A percentile compares a stretch with the other conserved stretches of the same genome.
phyloP scores from a whole-genome alignment of 495 filamentous ascomycete species.

The Bryoglossum gracile region DNA sequence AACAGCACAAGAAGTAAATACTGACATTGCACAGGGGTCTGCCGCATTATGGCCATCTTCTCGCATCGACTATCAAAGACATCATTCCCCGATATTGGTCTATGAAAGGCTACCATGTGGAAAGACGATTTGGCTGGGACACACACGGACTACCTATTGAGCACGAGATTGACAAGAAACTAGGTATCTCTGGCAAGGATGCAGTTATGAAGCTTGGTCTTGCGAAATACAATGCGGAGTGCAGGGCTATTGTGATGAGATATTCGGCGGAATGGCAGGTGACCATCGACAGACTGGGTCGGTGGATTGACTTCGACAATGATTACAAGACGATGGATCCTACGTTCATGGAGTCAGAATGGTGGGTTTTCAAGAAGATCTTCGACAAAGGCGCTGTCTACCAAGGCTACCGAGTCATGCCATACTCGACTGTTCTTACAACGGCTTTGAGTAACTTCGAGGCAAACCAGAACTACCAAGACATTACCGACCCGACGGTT shows the following conservation, averaged over 20 bases:
- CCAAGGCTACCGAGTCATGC: constrained; percentile 85
- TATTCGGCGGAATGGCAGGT: constrained; percentile 84
- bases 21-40: constrained; percentile 45
- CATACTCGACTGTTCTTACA: constrained; percentile 84
- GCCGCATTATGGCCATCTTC: constrained; percentile 93
- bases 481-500: constrained; percentile 86
- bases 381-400: constrained; percentile 87
- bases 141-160: constrained; percentile 95
- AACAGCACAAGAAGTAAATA: not conserved
- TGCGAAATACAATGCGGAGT: constrained; percentile 88
- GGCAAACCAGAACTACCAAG: constrained; percentile 89
- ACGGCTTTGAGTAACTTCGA: constrained; percentile 93
- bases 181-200: constrained; percentile 80
- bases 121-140: constrained; percentile 68
- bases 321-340: constrained; percentile 97
- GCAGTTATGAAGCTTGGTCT: constrained; percentile 84
- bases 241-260: constrained; percentile 89
- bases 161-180: constrained; percentile 97
- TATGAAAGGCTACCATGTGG: constrained; percentile 90
- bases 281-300: constrained; percentile 82
- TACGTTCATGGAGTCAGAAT: constrained; percentile 91
- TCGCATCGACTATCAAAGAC: constrained; percentile 96
- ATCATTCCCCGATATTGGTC: constrained; percentile 97
- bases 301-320: constrained; percentile 98
- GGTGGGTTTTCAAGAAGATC: constrained; percentile 95